phyloP scores from a whole-genome alignment of 2,329 filamentous ascomycete genomes.

The Xylaria sp. region DNA sequence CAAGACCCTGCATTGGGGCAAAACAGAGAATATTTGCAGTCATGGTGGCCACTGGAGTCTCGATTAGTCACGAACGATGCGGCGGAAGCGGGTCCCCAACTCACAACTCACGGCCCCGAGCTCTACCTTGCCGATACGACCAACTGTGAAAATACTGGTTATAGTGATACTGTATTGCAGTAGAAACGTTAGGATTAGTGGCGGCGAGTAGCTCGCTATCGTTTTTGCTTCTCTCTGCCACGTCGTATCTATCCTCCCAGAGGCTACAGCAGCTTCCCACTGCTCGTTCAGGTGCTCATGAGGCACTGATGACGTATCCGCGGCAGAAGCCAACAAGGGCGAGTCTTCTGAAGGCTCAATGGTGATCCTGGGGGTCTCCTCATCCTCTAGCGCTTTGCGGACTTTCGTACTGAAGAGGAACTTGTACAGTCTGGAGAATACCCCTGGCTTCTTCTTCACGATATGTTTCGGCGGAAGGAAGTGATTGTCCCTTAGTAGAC shows the following conservation, averaged over 20 bases:
- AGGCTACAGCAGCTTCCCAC: constrained; percentile 83
- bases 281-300: constrained; percentile 67
- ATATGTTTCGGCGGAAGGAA: constrained; percentile 64
- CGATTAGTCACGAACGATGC: constrained; percentile 17
- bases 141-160: constrained; percentile 77
- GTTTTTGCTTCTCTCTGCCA: constrained; percentile 91
- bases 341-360: constrained; percentile 44
- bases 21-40: constrained; percentile 78
- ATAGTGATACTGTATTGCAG: constrained; percentile 86
- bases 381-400: constrained; percentile 42
- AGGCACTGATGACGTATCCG: constrained; percentile 48
- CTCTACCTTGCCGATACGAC: constrained; percentile 72
- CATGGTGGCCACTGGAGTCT: constrained; percentile 66
- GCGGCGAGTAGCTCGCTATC: constrained; percentile 69
- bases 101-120: constrained; percentile 64
- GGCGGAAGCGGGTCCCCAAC: constrained; percentile 11
- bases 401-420: constrained; percentile 60
- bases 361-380: constrained; percentile 41
- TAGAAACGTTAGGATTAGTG: constrained; percentile 73
- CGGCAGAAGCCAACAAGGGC: constrained; percentile 46
- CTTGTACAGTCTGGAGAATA: constrained; percentile 45
- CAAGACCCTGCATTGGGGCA: constrained; percentile 79
- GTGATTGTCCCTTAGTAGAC: constrained; percentile 66
- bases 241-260: constrained; percentile 82
- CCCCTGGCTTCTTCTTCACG: constrained; percentile 37